Evolutionary conservation across 208 protist genomes (phyloP), one percentile per base, ranked within the genome.

Genomic region (Leptomonas pyrrhocoris): DNA sequence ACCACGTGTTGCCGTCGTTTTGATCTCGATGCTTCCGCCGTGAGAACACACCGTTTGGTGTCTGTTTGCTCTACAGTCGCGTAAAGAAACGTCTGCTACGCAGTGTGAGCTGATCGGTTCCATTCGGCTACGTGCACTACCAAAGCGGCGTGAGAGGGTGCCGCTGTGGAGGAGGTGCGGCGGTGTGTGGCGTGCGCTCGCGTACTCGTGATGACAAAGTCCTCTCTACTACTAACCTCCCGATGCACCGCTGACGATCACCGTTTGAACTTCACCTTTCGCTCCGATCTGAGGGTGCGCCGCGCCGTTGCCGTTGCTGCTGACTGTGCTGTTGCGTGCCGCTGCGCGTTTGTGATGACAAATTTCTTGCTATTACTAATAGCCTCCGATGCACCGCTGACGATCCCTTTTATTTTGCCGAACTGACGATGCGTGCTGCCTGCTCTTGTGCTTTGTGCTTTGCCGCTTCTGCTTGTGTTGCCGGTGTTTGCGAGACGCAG

Each of bases 181-280:
- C n/a, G n/a, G n/a, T n/a, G 16, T 19, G 2, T 19, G 4, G 43
- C 43, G 48, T 55, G 27, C n/a, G 23, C 51, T 15, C 40, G 66
- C 16, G n/a, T 25, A 25, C 40, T 25, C 27, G 53, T 67, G 69
- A 75, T 75, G 69, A 75, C 30, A 75, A 75, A 75, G 69, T 68
- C 38, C 69, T 74, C 69, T 63, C 57, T 34, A 28, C 68, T 67
- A 74, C 69, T 74, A 68, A 53, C 12, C 42, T 11, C 40, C 60
- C 31, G 60, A 60, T 68, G 69, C 15, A 27, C n/a, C 34, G 49
- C 48, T 82, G 77, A 68, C 56, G 76, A 83, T 31, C 13, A 43
- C 46, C 25, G 65, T 68, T 70, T 82, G 76, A 77, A 80, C 76
- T 81, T 83, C 50, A 63, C 76, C 77, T 86, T 83, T 83, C 80